These are phyloP conservation scores for Mycena haematopus DNA, from an alignment of 768 basidiomycete species.

Conservation along the genomic window DNA sequence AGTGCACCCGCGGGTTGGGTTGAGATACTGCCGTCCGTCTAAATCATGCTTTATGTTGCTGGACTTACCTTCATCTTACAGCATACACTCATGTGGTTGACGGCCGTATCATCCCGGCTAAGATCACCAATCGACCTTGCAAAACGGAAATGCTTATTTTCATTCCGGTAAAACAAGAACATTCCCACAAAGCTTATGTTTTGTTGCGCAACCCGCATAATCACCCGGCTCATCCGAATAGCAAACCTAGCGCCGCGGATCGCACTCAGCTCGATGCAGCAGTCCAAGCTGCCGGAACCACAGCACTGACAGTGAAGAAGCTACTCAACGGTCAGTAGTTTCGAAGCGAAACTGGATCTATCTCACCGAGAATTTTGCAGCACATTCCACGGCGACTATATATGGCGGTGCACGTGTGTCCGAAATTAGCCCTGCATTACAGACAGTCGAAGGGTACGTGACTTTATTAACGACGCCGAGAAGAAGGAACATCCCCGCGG, in stretches of 20 bases:
- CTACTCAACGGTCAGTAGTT: conserved; percentile 13
- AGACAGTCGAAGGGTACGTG: conserved; percentile 1
- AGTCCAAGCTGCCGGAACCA: not conserved
- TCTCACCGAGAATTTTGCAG: not conserved
- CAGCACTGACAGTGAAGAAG: conserved; percentile 10
- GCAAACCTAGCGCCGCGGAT: not conserved
- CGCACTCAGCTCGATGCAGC: too few species aligned
- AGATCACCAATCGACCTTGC: too few species aligned
- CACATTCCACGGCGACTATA: not conserved
- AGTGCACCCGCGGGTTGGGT: not conserved
- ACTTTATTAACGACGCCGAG: not conserved
- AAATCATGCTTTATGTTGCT: too few species aligned
- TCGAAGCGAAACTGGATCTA: too few species aligned
- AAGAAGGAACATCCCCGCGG: conserved; percentile 9
- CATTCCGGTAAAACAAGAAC: too few species aligned
- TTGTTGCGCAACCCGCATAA: not conserved
- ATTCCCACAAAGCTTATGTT: too few species aligned
- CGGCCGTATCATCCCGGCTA: too few species aligned
- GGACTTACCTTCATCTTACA: too few species aligned
- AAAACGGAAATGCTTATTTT: too few species aligned
- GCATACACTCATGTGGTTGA: too few species aligned
- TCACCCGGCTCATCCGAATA: conserved; percentile 4
- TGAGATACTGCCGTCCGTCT: too few species aligned
- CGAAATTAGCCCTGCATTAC: not conserved
- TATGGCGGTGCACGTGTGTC: not conserved